Conservation (phyloP, 805 yeast genomes). For the Cyberlindnera misumaiensis region DNA sequence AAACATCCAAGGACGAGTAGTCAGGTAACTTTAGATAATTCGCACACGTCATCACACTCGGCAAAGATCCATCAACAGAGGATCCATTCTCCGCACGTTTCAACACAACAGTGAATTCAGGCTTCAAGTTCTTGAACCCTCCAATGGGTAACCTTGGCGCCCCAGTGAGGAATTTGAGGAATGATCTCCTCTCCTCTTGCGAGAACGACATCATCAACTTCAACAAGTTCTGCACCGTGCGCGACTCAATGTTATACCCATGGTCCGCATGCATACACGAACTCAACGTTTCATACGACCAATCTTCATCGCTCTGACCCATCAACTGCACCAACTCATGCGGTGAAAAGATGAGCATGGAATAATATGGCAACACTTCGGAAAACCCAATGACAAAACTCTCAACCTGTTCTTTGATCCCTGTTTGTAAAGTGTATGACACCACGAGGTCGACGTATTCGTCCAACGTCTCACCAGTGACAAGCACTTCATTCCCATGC, state of each 20-base stretch:
- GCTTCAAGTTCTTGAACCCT: slow-evolving; percentile 77
- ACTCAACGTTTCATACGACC: slow-evolving; percentile 60
- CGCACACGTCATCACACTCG: slow-evolving; percentile 98
- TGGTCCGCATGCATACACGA: slow-evolving; percentile 77
- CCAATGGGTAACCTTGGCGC: slow-evolving; percentile 92
- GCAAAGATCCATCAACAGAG: slow-evolving; percentile 71
- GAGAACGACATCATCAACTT: slow-evolving; percentile 51
- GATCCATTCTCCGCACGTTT: slow-evolving; percentile 70
- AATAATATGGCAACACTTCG: slow-evolving; percentile 69
- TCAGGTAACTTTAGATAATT: slow-evolving; percentile 87
- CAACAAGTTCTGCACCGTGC: slow-evolving; percentile 53
- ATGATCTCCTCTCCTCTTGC: slow-evolving; percentile 53
- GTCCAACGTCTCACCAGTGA: slow-evolving; percentile 46
- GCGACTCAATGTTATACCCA: slow-evolving; percentile 73
- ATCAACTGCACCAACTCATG: slow-evolving; percentile 64
- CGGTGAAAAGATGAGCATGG: slow-evolving; percentile 65
- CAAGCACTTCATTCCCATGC: slow-evolving; percentile 45
- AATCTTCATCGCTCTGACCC: slow-evolving; percentile 82
- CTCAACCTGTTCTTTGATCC: slow-evolving; percentile 56
- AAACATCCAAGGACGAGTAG: slow-evolving; percentile 55
- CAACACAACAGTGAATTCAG: slow-evolving; percentile 81
- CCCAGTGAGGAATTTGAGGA: slow-evolving; percentile 86
- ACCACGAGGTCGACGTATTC: slow-evolving; percentile 36
- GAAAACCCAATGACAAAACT: slow-evolving; percentile 79
- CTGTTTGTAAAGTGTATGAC: slow-evolving; percentile 25